Evolutionary conservation across 2,329 filamentous ascomycete species (phyloP).

Genomic region (Trichoderma simmonsii): DNA sequence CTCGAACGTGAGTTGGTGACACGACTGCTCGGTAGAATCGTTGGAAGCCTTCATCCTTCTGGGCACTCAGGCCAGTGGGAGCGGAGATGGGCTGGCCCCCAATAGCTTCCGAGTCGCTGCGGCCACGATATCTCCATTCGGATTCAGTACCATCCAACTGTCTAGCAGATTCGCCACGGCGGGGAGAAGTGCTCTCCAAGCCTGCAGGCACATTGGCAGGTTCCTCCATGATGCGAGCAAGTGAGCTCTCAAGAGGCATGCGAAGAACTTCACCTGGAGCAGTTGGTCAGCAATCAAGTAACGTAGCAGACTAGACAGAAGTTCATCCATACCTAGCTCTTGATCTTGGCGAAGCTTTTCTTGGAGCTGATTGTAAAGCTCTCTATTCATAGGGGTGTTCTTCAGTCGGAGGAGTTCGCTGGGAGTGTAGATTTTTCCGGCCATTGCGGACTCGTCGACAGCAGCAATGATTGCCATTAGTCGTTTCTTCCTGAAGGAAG

Average conservation of each 20-base stretch:
- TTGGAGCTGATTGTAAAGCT: constrained; percentile 30
- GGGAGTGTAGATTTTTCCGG: constrained; percentile 41
- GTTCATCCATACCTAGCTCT: constrained; percentile 39
- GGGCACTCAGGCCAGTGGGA: constrained; percentile 50
- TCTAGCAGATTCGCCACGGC: constrained; percentile 25
- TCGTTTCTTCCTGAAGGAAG: constrained; percentile 33
- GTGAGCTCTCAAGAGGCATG: constrained; percentile 25
- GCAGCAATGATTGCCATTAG: constrained; percentile 42
- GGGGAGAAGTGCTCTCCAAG: constrained; percentile 1
- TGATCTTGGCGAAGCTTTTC: constrained; percentile 38
- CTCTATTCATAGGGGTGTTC: constrained; percentile 26
- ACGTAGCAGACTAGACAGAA: neutral
- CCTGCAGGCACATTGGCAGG: constrained; percentile 16
- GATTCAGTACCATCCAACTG: constrained; percentile 41
- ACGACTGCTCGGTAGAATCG: constrained; percentile 66
- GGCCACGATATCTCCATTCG: constrained; percentile 45
- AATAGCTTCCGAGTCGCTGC: constrained; percentile 43
- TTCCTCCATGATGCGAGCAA: constrained; percentile 35
- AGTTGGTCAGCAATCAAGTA: neutral
- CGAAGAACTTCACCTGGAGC: constrained; percentile 33
- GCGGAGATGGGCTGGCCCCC: constrained; percentile 50
- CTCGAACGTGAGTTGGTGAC: constrained; percentile 63
- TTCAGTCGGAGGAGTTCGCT: constrained; percentile 43
- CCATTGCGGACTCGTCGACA: constrained; percentile 39
- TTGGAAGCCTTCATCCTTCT: constrained; percentile 64